These are phyloP conservation scores for Dictyostelium discoideum DNA, from an alignment of 78 protist species.

Conservation along the genomic window DNA sequence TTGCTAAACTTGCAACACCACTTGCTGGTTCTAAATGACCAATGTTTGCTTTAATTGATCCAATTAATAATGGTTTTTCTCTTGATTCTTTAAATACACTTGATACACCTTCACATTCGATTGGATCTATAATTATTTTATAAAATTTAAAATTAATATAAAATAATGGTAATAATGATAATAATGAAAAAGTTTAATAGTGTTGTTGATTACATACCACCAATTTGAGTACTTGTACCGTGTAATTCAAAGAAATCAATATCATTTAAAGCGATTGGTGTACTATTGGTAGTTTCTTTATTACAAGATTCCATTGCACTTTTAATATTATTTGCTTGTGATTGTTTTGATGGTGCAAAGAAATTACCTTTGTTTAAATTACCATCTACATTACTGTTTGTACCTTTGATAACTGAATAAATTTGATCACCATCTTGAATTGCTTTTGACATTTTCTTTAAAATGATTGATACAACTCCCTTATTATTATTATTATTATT, in stretches of 20 bases:
- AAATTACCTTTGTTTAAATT: conserved; percentile 51
- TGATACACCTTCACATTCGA: conserved; percentile 2
- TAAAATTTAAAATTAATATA: no score
- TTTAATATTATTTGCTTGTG: conserved; percentile 32
- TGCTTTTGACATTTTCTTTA: conserved; percentile 23
- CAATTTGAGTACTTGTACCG: conserved; percentile 92
- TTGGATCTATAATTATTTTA: neutral
- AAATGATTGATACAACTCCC: conserved; percentile 74
- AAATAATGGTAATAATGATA: no score
- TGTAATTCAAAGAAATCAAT: conserved; percentile 87
- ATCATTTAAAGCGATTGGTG: neutral
- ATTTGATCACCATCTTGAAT: conserved; percentile 28
- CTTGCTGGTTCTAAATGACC: conserved; percentile 83
- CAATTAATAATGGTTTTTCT: conserved; percentile 54
- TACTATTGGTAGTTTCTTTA: neutral
- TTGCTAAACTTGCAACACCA: conserved; percentile 79
- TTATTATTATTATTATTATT: no score
- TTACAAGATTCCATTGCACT: conserved; percentile 11
- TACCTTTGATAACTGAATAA: conserved; percentile 56
- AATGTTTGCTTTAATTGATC: conserved; percentile 78
- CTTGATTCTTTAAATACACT: neutral
- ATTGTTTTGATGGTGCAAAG: neutral
- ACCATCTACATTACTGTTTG: conserved; percentile 79
- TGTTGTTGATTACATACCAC: conserved; percentile 15
- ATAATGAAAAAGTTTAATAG: no score